Evolutionary conservation across 495 filamentous ascomycete genomes (phyloP).

Genomic region (Aspergillus affinis): DNA sequence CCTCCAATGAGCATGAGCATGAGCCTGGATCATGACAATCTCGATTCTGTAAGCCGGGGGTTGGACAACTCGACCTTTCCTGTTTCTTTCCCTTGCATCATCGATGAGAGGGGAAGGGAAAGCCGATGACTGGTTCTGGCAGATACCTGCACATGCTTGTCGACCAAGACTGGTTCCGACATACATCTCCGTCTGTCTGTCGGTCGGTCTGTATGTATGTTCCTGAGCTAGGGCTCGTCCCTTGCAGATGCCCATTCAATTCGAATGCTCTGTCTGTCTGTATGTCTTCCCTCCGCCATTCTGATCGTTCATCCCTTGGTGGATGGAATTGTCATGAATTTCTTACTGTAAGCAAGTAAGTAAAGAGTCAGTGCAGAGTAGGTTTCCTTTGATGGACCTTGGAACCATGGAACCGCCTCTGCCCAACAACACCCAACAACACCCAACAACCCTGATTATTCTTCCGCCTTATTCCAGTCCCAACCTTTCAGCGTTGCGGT

Average conservation of each 20-base stretch:
- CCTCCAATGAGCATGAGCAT: too few species aligned
- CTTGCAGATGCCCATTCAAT: not conserved
- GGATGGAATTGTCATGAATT: too few species aligned
- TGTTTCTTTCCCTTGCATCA: not conserved
- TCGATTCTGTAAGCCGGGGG: not conserved
- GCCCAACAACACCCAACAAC: constrained; percentile 10
- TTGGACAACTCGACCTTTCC: too few species aligned
- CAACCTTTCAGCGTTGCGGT: too few species aligned
- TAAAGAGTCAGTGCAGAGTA: not conserved
- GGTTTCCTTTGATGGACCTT: not conserved
- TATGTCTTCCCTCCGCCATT: not conserved
- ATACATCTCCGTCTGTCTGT: too few species aligned
- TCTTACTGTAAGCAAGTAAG: too few species aligned
- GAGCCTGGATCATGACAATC: too few species aligned
- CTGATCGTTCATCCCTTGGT: too few species aligned
- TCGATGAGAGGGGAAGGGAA: too few species aligned
- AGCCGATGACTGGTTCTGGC: too few species aligned
- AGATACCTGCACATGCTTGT: too few species aligned
- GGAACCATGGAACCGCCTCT: constrained; percentile 9
- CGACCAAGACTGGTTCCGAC: too few species aligned
- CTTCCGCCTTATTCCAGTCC: not conserved
- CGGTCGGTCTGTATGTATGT: not conserved
- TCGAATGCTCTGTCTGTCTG: not conserved
- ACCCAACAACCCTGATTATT: constrained; percentile 1
- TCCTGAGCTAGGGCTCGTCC: not conserved